A percentile compares a stretch with the other conserved stretches of the same genome.
These are phyloP conservation scores for Aschersonia sp. DNA, from an alignment of 2,329 filamentous ascomycete genomes.

Conservation along the genomic window DNA sequence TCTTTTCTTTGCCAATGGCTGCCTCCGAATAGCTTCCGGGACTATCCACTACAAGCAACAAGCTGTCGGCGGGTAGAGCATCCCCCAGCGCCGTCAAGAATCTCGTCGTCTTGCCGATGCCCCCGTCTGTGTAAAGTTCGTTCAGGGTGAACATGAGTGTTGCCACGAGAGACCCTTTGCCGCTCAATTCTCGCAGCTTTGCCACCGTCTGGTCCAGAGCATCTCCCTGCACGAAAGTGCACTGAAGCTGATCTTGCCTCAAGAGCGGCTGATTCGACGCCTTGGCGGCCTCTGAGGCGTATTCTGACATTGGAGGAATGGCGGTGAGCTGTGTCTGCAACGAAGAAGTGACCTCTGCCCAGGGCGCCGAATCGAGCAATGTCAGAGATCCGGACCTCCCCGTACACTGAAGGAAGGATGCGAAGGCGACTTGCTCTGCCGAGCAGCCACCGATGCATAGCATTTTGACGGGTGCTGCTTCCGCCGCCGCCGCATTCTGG, in stretches of 20 bases:
- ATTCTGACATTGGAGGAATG: conserved; percentile 33
- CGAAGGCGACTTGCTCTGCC: conserved; percentile 45
- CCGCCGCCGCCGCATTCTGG: not conserved
- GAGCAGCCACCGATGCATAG: conserved; percentile 42
- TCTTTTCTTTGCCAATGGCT: conserved; percentile 44
- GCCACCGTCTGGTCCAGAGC: conserved; percentile 25
- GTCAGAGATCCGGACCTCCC: conserved; percentile 27
- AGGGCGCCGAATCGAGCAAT: conserved; percentile 73
- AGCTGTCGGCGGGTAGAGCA: conserved; percentile 37
- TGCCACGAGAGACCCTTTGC: conserved; percentile 36
- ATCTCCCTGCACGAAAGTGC: conserved; percentile 32
- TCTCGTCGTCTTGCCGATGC: conserved; percentile 56
- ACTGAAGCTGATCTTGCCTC: conserved; percentile 18
- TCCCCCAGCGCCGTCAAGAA: conserved; percentile 59
- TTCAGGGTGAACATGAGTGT: conserved; percentile 92
- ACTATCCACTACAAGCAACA: conserved; percentile 80
- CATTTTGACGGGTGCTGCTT: conserved; percentile 17
- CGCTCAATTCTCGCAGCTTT: conserved; percentile 18
- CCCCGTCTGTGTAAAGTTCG: conserved; percentile 73
- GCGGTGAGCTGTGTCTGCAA: conserved; percentile 43
- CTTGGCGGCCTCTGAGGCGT: conserved; percentile 31
- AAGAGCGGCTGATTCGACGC: conserved; percentile 32
- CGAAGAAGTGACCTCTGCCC: conserved; percentile 46
- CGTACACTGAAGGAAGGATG: conserved; percentile 22
- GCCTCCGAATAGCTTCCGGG: conserved; percentile 87